A percentile compares a stretch with the other conserved stretches of the same genome.
Conservation (phyloP, 1,284 basidiomycete species). For the Sphagnurus paluster region DNA sequence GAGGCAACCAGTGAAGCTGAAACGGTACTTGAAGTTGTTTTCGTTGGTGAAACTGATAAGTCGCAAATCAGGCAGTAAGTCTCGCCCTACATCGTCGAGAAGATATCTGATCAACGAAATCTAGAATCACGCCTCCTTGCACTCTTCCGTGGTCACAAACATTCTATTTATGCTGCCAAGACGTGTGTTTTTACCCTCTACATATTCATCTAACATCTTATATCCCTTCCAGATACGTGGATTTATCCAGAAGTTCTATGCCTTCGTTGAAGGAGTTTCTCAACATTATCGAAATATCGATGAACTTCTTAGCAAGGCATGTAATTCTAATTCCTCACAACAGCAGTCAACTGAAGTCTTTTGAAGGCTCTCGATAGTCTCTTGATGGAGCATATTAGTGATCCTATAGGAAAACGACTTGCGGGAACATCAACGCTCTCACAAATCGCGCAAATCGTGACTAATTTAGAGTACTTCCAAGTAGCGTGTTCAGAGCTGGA, state of each 20-base stretch:
- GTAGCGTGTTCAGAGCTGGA: constrained; percentile 87
- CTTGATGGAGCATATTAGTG: constrained; percentile 79
- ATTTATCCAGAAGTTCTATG: constrained; percentile 96
- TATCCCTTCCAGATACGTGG: constrained; percentile 66
- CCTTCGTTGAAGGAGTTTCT: constrained; percentile 92
- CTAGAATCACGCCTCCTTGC: constrained; percentile 71
- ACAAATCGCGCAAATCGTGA: constrained; percentile 93
- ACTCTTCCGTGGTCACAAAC: constrained; percentile 93
- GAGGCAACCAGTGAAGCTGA: constrained; percentile 73
- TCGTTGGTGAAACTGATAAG: constrained; percentile 75
- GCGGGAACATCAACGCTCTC: constrained; percentile 80
- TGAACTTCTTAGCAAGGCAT: constrained; percentile 85
- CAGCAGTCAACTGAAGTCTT: not conserved
- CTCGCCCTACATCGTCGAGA: not conserved
- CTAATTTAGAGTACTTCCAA: constrained; percentile 93
- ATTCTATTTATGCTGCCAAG: constrained; percentile 94
- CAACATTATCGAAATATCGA: constrained; percentile 93
- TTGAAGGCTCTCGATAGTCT: constrained; percentile 84
- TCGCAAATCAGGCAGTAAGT: constrained; percentile 64
- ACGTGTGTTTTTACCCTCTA: constrained; percentile 52
- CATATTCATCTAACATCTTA: not conserved
- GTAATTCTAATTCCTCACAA: not conserved
- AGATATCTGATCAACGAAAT: constrained; percentile 7
- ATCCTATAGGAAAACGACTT: constrained; percentile 74
- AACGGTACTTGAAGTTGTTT: constrained; percentile 81